Evolutionary conservation across 441 rosid species (phyloP).

Genomic region (Viola pubescens): DNA sequence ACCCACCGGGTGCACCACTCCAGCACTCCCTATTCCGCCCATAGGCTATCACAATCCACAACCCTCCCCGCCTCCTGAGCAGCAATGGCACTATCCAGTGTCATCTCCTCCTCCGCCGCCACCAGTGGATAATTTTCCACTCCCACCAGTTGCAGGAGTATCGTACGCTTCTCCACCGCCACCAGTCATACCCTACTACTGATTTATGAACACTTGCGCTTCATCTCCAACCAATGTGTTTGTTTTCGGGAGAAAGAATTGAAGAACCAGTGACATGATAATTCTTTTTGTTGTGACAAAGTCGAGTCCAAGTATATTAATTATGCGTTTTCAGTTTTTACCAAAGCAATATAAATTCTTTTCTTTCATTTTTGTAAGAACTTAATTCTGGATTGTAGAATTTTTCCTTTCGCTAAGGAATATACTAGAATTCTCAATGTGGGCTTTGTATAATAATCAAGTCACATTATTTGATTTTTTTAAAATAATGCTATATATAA

Average conservation of each 20-base stretch:
- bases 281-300: too few species aligned
- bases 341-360: not conserved
- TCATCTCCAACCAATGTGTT: not conserved
- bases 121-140: conserved; percentile 8
- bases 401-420: too few species aligned
- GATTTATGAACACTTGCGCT: not conserved
- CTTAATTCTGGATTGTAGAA: not conserved
- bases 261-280: not conserved
- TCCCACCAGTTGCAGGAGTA: conserved; percentile 40
- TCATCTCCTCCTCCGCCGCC: conserved; percentile 29
- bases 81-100: conserved; percentile 23
- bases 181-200: conserved; percentile 59
- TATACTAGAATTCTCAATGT: too few species aligned
- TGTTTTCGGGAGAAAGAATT: not conserved
- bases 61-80: conserved; percentile 24
- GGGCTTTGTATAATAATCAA: too few species aligned
- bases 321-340: too few species aligned
- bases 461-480: too few species aligned
- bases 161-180: conserved; percentile 57
- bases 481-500: too few species aligned
- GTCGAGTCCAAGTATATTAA: too few species aligned
- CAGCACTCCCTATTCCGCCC: conserved; percentile 9
- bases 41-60: conserved; percentile 18
- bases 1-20: conserved; percentile 12
- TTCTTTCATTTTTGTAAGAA: not conserved